phyloP scores from a whole-genome alignment of 768 basidiomycete species.

The Lyophyllum atratum region DNA sequence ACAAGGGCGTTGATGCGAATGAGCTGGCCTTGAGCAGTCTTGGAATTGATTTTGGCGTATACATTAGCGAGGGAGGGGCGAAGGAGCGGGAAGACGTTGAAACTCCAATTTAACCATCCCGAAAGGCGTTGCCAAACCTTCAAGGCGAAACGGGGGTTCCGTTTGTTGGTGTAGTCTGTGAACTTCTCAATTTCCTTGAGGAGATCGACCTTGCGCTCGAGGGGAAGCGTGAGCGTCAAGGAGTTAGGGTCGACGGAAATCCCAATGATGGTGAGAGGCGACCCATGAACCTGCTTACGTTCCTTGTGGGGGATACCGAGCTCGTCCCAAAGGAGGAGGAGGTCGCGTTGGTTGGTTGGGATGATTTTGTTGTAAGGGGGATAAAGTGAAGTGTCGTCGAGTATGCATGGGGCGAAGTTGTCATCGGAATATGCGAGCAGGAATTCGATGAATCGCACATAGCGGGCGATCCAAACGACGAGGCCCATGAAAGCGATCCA shows the following conservation, averaged over 20 bases:
- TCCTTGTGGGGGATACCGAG: slow-evolving; percentile 41
- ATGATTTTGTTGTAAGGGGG: slow-evolving; percentile 21
- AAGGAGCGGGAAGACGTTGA: slow-evolving; percentile 36
- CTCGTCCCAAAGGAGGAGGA: slow-evolving; percentile 33
- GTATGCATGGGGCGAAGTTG: slow-evolving; percentile 21
- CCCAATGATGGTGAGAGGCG: slow-evolving; percentile 36
- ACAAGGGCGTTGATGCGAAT: slow-evolving; percentile 28
- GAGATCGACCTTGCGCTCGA: slow-evolving; percentile 8
- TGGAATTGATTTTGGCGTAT: slow-evolving; percentile 30
- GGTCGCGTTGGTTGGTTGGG: neutral
- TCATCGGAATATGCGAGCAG: slow-evolving; percentile 36
- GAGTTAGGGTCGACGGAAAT: slow-evolving; percentile 34
- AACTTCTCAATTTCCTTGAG: slow-evolving; percentile 11
- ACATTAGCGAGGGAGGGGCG: slow-evolving; percentile 26
- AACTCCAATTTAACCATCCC: slow-evolving; percentile 40
- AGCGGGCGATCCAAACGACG: slow-evolving; percentile 35
- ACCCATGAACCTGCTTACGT: slow-evolving; percentile 38
- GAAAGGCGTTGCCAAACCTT: slow-evolving; percentile 21
- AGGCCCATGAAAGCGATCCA: slow-evolving; percentile 28
- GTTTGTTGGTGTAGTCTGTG: neutral
- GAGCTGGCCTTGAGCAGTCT: slow-evolving; percentile 16
- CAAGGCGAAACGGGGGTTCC: neutral
- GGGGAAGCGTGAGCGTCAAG: slow-evolving; percentile 27
- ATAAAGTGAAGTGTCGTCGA: slow-evolving; percentile 24
- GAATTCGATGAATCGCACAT: slow-evolving; percentile 14